Conservation (phyloP, 345 rosid genomes). For the Trapa incisa region DNA sequence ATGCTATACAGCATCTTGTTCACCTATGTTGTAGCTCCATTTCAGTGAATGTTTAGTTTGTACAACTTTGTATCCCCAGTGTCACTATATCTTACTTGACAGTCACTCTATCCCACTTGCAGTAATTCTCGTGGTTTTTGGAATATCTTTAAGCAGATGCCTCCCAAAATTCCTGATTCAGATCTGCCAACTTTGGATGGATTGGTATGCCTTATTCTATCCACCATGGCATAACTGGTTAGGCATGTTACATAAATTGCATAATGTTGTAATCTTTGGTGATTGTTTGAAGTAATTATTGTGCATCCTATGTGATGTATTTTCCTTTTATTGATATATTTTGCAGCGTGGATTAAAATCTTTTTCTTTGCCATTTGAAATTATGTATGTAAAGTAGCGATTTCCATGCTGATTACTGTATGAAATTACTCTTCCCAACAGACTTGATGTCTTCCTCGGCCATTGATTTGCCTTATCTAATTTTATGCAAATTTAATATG, state of each 20-base stretch:
- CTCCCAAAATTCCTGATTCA: slow-evolving; percentile 27
- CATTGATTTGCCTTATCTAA: not conserved
- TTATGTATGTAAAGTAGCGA: not conserved
- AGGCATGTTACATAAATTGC: not conserved
- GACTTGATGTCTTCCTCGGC: not conserved
- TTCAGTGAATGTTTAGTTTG: not conserved
- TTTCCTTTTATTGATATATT: not conserved
- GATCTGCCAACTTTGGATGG: slow-evolving; percentile 15
- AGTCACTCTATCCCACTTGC: slow-evolving; percentile 13
- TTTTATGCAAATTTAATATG: not conserved
- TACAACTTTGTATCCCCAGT: not conserved
- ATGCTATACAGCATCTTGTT: not conserved
- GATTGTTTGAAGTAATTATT: no score
- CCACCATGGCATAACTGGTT: not conserved
- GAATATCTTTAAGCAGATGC: slow-evolving; percentile 35
- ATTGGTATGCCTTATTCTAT: not conserved
- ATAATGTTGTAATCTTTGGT: not conserved
- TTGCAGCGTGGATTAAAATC: not conserved
- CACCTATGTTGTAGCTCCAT: not conserved
- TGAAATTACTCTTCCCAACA: not conserved
- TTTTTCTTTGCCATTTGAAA: not conserved
- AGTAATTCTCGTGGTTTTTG: slow-evolving; percentile 49
- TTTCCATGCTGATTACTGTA: not conserved
- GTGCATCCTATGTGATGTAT: not conserved
- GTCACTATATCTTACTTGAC: not conserved